phyloP scores from a whole-genome alignment of 2,329 filamentous ascomycete species.

The Talaromyces piceae region DNA sequence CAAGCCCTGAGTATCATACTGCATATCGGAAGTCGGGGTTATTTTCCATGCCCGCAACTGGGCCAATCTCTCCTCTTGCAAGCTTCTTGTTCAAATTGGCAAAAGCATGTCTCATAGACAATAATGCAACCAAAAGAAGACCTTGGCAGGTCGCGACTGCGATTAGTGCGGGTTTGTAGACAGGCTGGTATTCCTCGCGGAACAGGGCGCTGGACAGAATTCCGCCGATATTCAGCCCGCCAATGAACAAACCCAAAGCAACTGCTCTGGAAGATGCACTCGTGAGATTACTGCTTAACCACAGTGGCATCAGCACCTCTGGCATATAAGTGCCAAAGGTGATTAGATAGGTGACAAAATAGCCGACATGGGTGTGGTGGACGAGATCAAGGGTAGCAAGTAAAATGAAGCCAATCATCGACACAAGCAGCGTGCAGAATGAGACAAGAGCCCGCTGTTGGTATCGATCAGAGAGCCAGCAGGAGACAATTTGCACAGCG shows the following conservation, averaged over 20 bases:
- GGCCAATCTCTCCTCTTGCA: conserved; percentile 2
- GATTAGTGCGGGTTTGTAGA: conserved; percentile 8
- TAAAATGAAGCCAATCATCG: conserved; percentile 5
- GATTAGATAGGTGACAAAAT: conserved; percentile 9
- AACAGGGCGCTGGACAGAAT: conserved; percentile 9
- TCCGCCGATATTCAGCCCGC: conserved; percentile 8
- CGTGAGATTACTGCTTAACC: conserved; percentile 5
- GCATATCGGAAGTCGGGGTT: conserved; percentile 8
- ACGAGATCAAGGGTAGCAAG: conserved; percentile 8
- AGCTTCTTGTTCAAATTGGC: conserved; percentile 4
- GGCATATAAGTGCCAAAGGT: conserved; percentile 9
- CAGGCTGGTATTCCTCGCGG: conserved; percentile 4
- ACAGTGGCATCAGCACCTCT: conserved; percentile 5
- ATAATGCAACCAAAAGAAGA: neutral
- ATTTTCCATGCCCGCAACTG: conserved; percentile 2
- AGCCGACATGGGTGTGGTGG: conserved; percentile 4
- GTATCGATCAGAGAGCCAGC: conserved; percentile 6
- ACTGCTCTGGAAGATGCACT: conserved; percentile 6
- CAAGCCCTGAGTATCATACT: too few relatives aligned
- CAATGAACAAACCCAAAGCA: conserved; percentile 8
- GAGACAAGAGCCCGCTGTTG: conserved; percentile 6
- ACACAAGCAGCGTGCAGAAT: conserved; percentile 1
- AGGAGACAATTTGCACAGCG: conserved; percentile 23
- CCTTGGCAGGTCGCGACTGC: conserved; percentile 8
- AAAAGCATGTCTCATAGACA: conserved; percentile 5